Evolutionary conservation across 768 basidiomycete genomes (phyloP), one percentile per base, ranked within the genome.

Genomic region (Heimioporus sp.): DNA sequence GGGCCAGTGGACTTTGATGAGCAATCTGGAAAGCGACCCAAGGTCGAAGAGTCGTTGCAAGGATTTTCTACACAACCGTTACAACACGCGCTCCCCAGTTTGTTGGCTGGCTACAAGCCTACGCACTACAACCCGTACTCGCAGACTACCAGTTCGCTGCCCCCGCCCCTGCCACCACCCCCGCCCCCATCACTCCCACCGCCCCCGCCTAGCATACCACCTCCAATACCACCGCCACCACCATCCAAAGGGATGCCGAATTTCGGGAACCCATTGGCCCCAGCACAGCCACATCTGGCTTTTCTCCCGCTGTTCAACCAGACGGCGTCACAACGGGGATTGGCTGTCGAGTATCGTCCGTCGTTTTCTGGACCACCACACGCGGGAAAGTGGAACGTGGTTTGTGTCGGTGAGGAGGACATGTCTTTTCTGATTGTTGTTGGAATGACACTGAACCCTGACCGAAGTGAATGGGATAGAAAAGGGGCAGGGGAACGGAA

Each of bases 251-350:
- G 62, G 52, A 44, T 61, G 37, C 65, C 67, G 9, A 65, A 49
- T 24, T 60, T 71, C 35, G 64, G 74, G 12, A 88, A 87, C 65
- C 82, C 85, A 30, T 62, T 85, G 46, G 74, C 83, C 24, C 82
- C 84, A 15, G 84, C 83, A n/a, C 80, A 81, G 60, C 83, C 83
- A 3, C 71, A 74, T 46, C 65, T 81, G 16, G 81, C 87, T 13
- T 87, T 85, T 66, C 69, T 90, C 36, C 83, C 87, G 0, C 62
- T 86, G 30, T 90, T 90, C 68, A 90, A 90, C 65, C 84, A 90
- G 69, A 82, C 80, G 3, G 86, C 86, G 40, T 69, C 74, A 42
- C 87, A 88, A 58, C 80, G 86, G 37, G 76, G 84, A 41, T 72
- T 87, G 52, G 72, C 67, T 19, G 78, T 88, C 10, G 77, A 81